Conservation (phyloP, 768 basidiomycete species). For the Leccinum sublutescens region DNA sequence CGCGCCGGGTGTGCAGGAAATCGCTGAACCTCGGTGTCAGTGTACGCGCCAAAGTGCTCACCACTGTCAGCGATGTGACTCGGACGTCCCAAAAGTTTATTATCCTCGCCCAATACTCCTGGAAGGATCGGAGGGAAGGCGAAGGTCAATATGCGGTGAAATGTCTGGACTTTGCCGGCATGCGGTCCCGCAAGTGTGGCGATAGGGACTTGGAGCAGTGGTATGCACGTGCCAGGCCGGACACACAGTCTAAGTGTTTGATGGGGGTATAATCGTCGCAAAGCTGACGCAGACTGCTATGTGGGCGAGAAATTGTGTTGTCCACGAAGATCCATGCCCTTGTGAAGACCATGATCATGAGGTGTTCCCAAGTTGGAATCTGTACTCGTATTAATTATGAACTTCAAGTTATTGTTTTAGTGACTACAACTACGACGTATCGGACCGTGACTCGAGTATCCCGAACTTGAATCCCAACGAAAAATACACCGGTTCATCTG, state of each 20-base stretch:
- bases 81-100: slow-evolving; percentile 87
- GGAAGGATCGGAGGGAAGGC: slow-evolving; percentile 50
- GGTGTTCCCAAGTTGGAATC: slow-evolving; percentile 17
- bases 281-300: slow-evolving; percentile 80
- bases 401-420: slow-evolving; percentile 36
- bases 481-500: slow-evolving; percentile 83
- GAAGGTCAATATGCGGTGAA: slow-evolving; percentile 68
- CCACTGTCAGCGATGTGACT: slow-evolving; percentile 73
- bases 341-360: slow-evolving; percentile 91
- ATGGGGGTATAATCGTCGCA: slow-evolving; percentile 95
- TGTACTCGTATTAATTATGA: not conserved
- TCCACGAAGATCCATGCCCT: slow-evolving; percentile 76
- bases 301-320: slow-evolving; percentile 89
- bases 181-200: slow-evolving; percentile 65
- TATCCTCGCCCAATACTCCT: slow-evolving; percentile 74
- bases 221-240: slow-evolving; percentile 52
- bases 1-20: slow-evolving; percentile 47
- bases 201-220: slow-evolving; percentile 79
- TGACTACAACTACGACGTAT: slow-evolving; percentile 73
- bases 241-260: slow-evolving; percentile 57
- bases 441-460: slow-evolving; percentile 64
- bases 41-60: slow-evolving; percentile 72
- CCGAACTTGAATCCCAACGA: slow-evolving; percentile 50
- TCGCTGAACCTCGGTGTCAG: slow-evolving; percentile 66
- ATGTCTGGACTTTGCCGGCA: slow-evolving; percentile 78